Conservation (phyloP, 345 rosid species). For the Brassica cretica region DNA sequence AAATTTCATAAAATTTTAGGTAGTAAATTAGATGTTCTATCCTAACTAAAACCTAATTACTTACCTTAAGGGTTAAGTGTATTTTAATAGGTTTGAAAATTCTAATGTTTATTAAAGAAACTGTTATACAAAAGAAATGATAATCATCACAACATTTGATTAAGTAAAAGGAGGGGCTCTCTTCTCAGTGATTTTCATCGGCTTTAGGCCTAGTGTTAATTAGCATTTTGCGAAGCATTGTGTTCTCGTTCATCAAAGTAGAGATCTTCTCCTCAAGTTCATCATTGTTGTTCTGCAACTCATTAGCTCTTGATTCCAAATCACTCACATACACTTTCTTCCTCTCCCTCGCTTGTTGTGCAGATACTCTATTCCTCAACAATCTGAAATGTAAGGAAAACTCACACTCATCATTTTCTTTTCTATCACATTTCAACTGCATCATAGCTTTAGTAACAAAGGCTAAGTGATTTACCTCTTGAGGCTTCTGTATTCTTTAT, state of each 20-base stretch:
- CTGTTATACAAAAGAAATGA: not conserved
- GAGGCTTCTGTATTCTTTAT: not conserved
- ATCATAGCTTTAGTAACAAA: not conserved
- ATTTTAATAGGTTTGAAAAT: too few relatives aligned
- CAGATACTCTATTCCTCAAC: conserved; percentile 1
- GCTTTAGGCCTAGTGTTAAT: not conserved
- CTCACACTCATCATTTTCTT: not conserved
- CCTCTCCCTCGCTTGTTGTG: not conserved
- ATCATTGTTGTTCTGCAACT: not conserved
- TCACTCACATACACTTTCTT: not conserved
- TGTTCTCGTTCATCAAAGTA: not conserved
- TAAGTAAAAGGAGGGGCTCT: not conserved
- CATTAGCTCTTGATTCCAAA: conserved; percentile 1
- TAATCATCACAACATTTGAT: not conserved
- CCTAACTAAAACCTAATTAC: too few relatives aligned
- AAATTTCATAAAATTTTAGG: too few relatives aligned
- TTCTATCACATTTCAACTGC: not conserved
- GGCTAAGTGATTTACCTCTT: not conserved
- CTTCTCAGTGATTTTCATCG: not conserved
- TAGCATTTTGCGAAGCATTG: not conserved
- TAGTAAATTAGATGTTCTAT: too few relatives aligned
- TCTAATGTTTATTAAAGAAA: too few relatives aligned
- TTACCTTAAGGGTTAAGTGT: too few relatives aligned
- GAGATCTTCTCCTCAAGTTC: conserved; percentile 2
- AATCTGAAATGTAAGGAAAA: not conserved